phyloP scores from a whole-genome alignment of 163 green algal genomes.

The Scenedesmus sp. region DNA sequence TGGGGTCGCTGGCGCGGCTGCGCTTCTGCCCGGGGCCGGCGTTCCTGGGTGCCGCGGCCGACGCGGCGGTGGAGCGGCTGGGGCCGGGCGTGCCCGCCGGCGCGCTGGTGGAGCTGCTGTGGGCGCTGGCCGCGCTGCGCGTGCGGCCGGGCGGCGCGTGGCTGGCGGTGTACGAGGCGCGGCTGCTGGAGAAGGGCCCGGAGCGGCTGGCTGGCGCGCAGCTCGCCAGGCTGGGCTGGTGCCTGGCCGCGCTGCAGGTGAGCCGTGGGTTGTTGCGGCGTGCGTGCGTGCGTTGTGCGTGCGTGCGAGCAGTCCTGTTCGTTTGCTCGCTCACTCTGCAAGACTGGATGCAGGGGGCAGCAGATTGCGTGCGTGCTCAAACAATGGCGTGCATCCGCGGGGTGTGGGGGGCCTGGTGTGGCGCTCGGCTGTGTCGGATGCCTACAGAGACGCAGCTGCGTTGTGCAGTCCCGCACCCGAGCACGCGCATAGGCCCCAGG shows the following conservation, averaged over 20 bases:
- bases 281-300: no score
- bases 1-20: slow-evolving; percentile 39
- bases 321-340: no score
- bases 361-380: no score
- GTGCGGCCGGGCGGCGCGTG: slow-evolving; percentile 6
- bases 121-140: slow-evolving; percentile 28
- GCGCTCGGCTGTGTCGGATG: no score
- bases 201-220: slow-evolving; percentile 9
- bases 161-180: slow-evolving; percentile 28
- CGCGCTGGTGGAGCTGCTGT: slow-evolving; percentile 45
- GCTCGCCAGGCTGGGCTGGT: slow-evolving; percentile 46
- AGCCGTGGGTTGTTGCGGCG: background rate
- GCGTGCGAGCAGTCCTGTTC: no score
- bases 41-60: slow-evolving; percentile 16
- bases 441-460: no score
- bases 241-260: slow-evolving; percentile 30
- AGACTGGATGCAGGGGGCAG: no score
- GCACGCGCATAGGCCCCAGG: no score
- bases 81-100: background rate
- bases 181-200: slow-evolving; percentile 26
- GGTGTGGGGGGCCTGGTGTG: no score
- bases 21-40: background rate
- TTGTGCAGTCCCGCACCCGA: no score
- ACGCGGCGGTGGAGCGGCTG: background rate
- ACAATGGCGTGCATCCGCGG: no score